Evolutionary conservation across 768 basidiomycete genomes (phyloP).

Genomic region (Lactifluus volemus): DNA sequence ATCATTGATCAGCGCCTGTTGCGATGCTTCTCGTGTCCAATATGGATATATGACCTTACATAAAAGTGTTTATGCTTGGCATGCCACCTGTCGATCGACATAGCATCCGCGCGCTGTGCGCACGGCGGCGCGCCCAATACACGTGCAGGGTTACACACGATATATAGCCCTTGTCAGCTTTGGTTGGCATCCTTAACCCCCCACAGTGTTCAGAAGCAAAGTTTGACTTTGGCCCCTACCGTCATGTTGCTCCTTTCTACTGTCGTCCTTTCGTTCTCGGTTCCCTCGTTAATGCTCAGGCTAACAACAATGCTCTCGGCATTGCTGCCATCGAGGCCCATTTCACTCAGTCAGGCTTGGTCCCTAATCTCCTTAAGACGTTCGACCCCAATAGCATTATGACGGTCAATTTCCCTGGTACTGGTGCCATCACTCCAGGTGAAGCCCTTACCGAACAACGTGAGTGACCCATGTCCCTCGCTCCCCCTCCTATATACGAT

Average conservation of each 20-base stretch:
- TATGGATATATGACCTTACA: too few species aligned
- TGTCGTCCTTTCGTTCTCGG: constrained; percentile 32
- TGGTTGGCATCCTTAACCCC: too few species aligned
- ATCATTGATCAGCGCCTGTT: background rate
- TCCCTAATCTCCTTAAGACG: constrained; percentile 49
- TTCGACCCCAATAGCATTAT: constrained; percentile 59
- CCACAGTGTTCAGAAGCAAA: background rate
- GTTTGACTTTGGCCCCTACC: background rate
- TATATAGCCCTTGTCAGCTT: too few species aligned
- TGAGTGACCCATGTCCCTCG: constrained; percentile 28
- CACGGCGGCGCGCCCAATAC: background rate
- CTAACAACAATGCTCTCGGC: constrained; percentile 31
- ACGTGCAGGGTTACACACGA: background rate
- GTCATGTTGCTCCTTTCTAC: constrained; percentile 7
- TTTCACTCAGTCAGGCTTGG: constrained; percentile 50
- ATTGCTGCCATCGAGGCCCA: constrained; percentile 60
- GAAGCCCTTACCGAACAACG: constrained; percentile 48
- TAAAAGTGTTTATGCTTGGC: too few species aligned
- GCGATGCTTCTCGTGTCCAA: too few species aligned
- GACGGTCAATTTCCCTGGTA: constrained; percentile 40
- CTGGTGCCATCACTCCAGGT: constrained; percentile 47
- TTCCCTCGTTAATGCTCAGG: constrained; percentile 40
- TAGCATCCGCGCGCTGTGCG: too few species aligned
- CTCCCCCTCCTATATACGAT: background rate
- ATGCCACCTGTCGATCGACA: too few species aligned